Conservation (phyloP, 257 asterid species). For the Lycium barbarum region DNA sequence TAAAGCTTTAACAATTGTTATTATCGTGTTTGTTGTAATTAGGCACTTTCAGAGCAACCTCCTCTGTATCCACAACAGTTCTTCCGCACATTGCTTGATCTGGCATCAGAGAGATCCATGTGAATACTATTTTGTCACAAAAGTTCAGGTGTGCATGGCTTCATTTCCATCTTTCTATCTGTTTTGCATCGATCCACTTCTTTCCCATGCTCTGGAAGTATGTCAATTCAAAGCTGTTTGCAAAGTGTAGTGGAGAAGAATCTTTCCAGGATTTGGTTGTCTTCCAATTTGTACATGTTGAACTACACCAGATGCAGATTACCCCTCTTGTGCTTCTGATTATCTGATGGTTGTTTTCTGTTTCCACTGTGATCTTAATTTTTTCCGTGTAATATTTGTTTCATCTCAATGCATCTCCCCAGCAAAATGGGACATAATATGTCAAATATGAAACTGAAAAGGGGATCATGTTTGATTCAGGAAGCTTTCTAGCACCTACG, state of each 20-base stretch:
- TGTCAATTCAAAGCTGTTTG: not conserved
- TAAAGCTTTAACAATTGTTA: too few relatives aligned
- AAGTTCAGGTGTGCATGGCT: constrained; percentile 9
- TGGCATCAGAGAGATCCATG: constrained; percentile 59
- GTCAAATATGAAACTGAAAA: too few relatives aligned
- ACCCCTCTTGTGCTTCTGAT: not conserved
- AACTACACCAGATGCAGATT: not conserved
- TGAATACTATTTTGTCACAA: constrained; percentile 25
- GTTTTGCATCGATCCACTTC: constrained; percentile 1
- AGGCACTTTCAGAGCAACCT: constrained; percentile 88
- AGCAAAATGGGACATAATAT: too few relatives aligned
- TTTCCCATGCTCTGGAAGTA: not conserved
- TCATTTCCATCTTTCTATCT: not conserved
- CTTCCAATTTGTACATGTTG: not conserved
- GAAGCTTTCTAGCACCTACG: too few relatives aligned
- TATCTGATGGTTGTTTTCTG: not conserved
- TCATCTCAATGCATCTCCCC: not conserved
- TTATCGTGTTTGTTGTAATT: constrained; percentile 25
- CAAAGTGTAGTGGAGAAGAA: not conserved
- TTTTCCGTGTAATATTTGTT: not conserved
- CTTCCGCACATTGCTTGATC: constrained; percentile 78
- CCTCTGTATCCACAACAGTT: constrained; percentile 83
- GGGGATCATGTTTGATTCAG: too few relatives aligned
- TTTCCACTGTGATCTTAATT: not conserved
- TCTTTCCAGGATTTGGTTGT: not conserved